Evolutionary conservation across 176 grass and related monocot genomes (phyloP).

Genomic region (Juncus inflexus): DNA sequence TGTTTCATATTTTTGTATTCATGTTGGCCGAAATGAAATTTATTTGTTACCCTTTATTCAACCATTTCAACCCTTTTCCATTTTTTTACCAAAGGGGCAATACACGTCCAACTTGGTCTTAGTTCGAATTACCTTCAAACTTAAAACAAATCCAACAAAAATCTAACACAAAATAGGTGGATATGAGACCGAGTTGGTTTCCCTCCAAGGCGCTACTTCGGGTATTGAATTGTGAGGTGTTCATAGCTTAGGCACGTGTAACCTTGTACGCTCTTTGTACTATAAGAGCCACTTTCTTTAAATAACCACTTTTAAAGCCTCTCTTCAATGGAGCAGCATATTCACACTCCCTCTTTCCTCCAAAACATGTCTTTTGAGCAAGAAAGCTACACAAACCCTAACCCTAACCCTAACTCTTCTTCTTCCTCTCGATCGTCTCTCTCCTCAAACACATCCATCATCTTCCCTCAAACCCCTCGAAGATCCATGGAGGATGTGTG

Average conservation of each 20-base stretch:
- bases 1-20: too few relatives aligned
- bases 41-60: too few relatives aligned
- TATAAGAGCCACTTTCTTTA: constrained; percentile 17
- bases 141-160: too few relatives aligned
- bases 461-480: constrained; percentile 6
- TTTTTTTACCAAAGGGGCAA: too few relatives aligned
- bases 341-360: background rate
- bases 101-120: too few relatives aligned
- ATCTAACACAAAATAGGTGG: too few relatives aligned
- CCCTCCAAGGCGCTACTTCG: background rate
- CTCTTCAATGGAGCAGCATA: too few relatives aligned
- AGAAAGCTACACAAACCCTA: constrained; percentile 19
- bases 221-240: background rate
- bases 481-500: constrained; percentile 39
- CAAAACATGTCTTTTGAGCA: constrained; percentile 23
- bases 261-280: constrained; percentile 11
- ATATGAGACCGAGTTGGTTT: background rate
- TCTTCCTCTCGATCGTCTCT: constrained; percentile 29
- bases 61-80: too few relatives aligned
- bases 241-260: constrained; percentile 23
- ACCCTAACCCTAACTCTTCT: constrained; percentile 9
- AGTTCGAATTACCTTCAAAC: too few relatives aligned
- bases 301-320: constrained; percentile 19
- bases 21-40: too few relatives aligned
- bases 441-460: constrained; percentile 8